Conservation (phyloP, 345 rosid species). For the Mallotus nudiflorus region DNA sequence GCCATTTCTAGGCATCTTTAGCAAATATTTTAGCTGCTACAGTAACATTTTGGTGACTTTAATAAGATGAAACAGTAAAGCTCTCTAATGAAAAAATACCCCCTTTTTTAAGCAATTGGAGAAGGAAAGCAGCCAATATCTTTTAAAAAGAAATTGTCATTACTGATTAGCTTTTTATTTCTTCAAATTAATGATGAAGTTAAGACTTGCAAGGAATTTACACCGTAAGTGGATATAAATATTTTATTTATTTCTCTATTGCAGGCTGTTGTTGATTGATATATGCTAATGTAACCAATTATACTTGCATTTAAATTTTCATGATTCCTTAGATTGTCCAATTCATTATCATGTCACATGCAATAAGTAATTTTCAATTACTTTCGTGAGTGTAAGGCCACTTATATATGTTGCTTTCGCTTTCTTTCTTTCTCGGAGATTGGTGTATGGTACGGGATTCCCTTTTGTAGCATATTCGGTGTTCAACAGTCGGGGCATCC, state of each 20-base stretch:
- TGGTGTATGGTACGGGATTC: conserved; percentile 2
- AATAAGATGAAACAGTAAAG: neutral
- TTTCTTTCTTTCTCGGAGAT: conserved; percentile 14
- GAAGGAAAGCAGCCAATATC: too few species aligned
- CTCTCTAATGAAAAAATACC: too few species aligned
- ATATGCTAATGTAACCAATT: neutral
- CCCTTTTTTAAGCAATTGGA: too few species aligned
- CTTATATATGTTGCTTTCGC: neutral
- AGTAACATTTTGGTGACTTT: neutral
- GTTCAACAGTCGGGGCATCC: conserved; percentile 30
- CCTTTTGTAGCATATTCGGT: neutral
- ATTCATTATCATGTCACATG: conserved; percentile 8
- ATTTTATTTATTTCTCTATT: too few species aligned
- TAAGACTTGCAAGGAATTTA: neutral
- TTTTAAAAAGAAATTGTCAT: too few species aligned
- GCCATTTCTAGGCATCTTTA: neutral
- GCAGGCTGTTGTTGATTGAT: neutral
- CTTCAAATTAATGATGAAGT: too few species aligned
- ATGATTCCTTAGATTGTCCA: conserved; percentile 18
- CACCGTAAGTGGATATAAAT: too few species aligned
- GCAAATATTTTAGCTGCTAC: neutral
- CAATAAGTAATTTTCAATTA: neutral
- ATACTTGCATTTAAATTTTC: neutral
- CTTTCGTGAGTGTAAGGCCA: conserved; percentile 19
- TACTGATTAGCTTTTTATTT: too few species aligned